Evolutionary conservation across 352 stramenopile genomes (phyloP).

Genomic region (Phytophthora aleatoria): DNA sequence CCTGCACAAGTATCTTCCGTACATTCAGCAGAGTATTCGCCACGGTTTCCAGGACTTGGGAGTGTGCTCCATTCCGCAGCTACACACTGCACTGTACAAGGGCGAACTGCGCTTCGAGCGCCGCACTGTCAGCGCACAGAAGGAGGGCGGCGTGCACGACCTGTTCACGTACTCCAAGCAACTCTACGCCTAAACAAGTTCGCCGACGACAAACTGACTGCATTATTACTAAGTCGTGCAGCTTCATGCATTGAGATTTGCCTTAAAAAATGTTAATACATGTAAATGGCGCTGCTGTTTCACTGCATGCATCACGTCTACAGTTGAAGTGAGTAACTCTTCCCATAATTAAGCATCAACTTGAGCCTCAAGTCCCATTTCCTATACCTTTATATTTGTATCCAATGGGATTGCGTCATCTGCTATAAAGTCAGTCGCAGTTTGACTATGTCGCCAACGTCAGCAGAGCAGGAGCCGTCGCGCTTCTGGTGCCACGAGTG

Average conservation of each 20-base stretch:
- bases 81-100: constrained; percentile 76
- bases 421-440: constrained; percentile 30
- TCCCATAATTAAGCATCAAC: neutral
- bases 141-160: constrained; percentile 97
- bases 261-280: neutral
- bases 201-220: neutral
- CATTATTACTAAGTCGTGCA: neutral
- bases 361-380: neutral
- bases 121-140: constrained; percentile 96
- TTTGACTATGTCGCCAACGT: constrained; percentile 26
- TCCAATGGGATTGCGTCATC: constrained; percentile 34
- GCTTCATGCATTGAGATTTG: neutral
- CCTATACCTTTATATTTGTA: constrained; percentile 14
- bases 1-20: constrained; percentile 97
- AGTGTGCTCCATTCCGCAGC: constrained; percentile 84
- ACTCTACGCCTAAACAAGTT: constrained; percentile 56
- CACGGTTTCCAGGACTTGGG: constrained; percentile 98
- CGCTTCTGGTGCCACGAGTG: constrained; percentile 90
- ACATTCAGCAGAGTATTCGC: constrained; percentile 96
- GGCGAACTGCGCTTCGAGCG: constrained; percentile 94
- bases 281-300: neutral
- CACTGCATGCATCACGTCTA: constrained; percentile 2
- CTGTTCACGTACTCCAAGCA: constrained; percentile 96
- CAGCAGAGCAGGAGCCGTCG: constrained; percentile 21
- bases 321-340: constrained; percentile 12